Evolutionary conservation across 345 rosid genomes (phyloP).

Genomic region (Carallia pectinifolia): DNA sequence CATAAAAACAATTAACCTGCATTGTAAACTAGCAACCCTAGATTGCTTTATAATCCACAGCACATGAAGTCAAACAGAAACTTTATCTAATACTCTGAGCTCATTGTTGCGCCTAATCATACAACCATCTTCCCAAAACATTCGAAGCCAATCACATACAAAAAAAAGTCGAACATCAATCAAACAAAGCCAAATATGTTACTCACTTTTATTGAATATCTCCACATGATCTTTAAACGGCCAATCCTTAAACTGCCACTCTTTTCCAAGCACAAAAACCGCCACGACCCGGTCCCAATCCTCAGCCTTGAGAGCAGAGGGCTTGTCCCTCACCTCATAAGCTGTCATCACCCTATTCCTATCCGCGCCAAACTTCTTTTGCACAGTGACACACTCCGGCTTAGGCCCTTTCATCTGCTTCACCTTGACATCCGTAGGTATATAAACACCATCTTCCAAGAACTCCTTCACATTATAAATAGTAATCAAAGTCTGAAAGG

Average conservation of each 20-base stretch:
- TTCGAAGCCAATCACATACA: background rate
- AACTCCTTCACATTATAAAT: slow-evolving; percentile 94
- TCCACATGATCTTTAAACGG: slow-evolving; percentile 95
- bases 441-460: slow-evolving; percentile 80
- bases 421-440: slow-evolving; percentile 83
- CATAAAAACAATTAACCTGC: slow-evolving; percentile 18
- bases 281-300: slow-evolving; percentile 97
- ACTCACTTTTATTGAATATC: slow-evolving; percentile 88
- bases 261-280: slow-evolving; percentile 86
- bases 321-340: slow-evolving; percentile 95
- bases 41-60: background rate
- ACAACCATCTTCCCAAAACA: background rate
- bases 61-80: background rate
- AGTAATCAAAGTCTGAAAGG: slow-evolving; percentile 83
- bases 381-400: slow-evolving; percentile 91
- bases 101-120: background rate
- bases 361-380: slow-evolving; percentile 95
- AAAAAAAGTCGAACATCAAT: background rate
- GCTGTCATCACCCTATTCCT: slow-evolving; percentile 83
- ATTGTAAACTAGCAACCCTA: slow-evolving; percentile 3
- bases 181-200: slow-evolving; percentile 17
- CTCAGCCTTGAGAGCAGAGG: slow-evolving; percentile 63
- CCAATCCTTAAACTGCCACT: slow-evolving; percentile 99
- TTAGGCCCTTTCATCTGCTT: slow-evolving; percentile 81
- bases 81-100: background rate